Base-by-base conservation (phyloP, 169 alveolate species). In the Cyclospora cayetanensis region DNA sequence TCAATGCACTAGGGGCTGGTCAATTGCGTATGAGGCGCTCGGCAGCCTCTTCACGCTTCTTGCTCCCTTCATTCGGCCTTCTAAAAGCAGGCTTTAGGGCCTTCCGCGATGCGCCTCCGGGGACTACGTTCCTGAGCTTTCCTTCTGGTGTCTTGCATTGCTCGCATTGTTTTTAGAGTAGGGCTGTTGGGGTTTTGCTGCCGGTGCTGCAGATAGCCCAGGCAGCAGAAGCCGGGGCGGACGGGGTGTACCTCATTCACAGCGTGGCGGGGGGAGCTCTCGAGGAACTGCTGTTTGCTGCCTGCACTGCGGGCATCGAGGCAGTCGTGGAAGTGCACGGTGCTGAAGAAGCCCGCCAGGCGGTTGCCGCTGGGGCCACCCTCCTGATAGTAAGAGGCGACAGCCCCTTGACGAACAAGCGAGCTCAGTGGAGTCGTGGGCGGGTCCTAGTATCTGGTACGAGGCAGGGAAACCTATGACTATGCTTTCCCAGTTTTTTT, bases 131-230 rank as follows among this genome's bases (percentile, higher is more conserved):
- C 60, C 7, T 46, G 60, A 11, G 60, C 15, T 15, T 46, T 15
- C 60, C 15, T 7, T 46, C 60, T 46, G n/a, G n/a, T 46, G 60
- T 11, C 7, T 11, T 46, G 60, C 60, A 46, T 46, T 7, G 7
- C n/a, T 46, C 60, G 7, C 60, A n/a, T 15, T 46, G 60, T 46
- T 15, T 46, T 46, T 46, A 46, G 60, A 46, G 60, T 7, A 46
- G 60, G 15, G 60, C 7, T 46, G 60, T 15, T 11, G 7, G 60
- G 7, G 60, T 46, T 15, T 46, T 15, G n/a, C 15, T 7, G 7
- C 70, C 7, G 70, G 31, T 55, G 70, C 79, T 66, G 79, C 90
- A 82, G 90, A 35, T 82, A 2, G 90, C 90, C 12, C 90, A 82
- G 77, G 90, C 90, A 2, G 90, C 63, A 7, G 79, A 82, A 35